phyloP scores from a whole-genome alignment of 1,284 basidiomycete species.

The Athelia psychrophila region DNA sequence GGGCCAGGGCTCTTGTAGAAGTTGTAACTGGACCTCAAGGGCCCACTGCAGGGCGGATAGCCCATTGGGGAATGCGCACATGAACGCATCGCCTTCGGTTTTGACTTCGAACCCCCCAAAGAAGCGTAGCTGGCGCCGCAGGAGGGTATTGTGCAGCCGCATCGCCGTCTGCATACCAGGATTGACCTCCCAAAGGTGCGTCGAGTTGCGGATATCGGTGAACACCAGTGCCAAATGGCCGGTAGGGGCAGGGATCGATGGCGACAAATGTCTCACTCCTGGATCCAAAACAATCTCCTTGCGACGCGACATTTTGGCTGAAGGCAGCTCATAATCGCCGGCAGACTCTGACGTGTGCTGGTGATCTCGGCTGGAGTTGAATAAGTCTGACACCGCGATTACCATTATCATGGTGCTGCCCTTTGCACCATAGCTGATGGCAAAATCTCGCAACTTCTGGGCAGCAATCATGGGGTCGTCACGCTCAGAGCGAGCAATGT shows the following conservation, averaged over 20 bases:
- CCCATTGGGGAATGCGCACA: constrained; percentile 95
- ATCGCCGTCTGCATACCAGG: constrained; percentile 96
- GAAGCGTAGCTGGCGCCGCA: constrained; percentile 84
- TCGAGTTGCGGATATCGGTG: constrained; percentile 98
- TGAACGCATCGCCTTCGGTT: constrained; percentile 99
- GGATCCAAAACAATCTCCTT: constrained; percentile 36
- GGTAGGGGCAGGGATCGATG: constrained; percentile 84
- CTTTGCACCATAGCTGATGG: constrained; percentile 95
- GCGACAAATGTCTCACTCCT: constrained; percentile 62
- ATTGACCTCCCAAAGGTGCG: constrained; percentile 96
- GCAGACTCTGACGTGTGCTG: constrained; percentile 44
- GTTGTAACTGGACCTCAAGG: constrained; percentile 83
- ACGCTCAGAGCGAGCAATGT: constrained; percentile 87
- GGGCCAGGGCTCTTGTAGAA: constrained; percentile 91
- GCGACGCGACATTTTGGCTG: constrained; percentile 30
- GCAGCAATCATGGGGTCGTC: constrained; percentile 96
- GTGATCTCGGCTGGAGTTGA: constrained; percentile 48
- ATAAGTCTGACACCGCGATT: constrained; percentile 80
- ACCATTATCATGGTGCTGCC: constrained; percentile 99
- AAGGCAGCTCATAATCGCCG: constrained; percentile 36
- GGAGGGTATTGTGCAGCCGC: constrained; percentile 85
- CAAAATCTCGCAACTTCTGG: constrained; percentile 95
- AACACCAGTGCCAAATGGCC: constrained; percentile 95
- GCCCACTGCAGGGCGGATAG: constrained; percentile 91
- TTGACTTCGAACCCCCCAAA: constrained; percentile 99